Percentiles rank a stretch among this genome's conserved stretches.
phyloP scores from a whole-genome alignment of 1,284 basidiomycete species.

The Tilletiaria anomala region DNA sequence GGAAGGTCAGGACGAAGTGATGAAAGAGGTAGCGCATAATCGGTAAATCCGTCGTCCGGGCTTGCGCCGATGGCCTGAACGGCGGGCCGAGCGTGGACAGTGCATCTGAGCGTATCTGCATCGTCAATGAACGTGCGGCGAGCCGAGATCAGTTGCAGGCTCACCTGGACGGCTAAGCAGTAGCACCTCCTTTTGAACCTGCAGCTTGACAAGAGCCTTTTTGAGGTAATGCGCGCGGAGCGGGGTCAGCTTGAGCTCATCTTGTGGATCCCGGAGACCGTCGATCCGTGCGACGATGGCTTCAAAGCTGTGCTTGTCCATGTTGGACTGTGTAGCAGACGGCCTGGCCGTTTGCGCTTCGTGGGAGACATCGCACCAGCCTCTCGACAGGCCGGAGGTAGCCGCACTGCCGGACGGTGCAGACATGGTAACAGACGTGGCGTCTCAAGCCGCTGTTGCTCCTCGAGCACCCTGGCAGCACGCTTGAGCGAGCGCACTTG shows the following conservation, averaged over 20 bases:
- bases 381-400: too few relatives aligned
- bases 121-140: background rate
- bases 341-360: too few relatives aligned
- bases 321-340: too few relatives aligned
- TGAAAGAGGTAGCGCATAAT: slow-evolving; percentile 35
- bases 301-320: too few relatives aligned
- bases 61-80: slow-evolving; percentile 19
- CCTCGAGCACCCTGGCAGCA: too few relatives aligned
- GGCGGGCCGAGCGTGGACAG: slow-evolving; percentile 36
- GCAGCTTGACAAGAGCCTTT: slow-evolving; percentile 75
- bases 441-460: too few relatives aligned
- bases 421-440: too few relatives aligned
- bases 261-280: slow-evolving; percentile 5
- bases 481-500: too few relatives aligned
- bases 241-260: slow-evolving; percentile 51
- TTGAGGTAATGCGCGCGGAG: slow-evolving; percentile 87
- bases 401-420: too few relatives aligned
- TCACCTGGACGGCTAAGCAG: slow-evolving; percentile 16
- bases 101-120: slow-evolving; percentile 12
- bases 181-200: slow-evolving; percentile 48
- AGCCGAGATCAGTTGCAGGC: background rate
- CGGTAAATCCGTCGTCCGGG: slow-evolving; percentile 20
- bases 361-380: too few relatives aligned
- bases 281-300: slow-evolving; percentile 6
- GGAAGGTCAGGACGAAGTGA: slow-evolving; percentile 37